Evolutionary conservation across 208 protist species (phyloP).

Genomic region (Crithidia fasciculata): DNA sequence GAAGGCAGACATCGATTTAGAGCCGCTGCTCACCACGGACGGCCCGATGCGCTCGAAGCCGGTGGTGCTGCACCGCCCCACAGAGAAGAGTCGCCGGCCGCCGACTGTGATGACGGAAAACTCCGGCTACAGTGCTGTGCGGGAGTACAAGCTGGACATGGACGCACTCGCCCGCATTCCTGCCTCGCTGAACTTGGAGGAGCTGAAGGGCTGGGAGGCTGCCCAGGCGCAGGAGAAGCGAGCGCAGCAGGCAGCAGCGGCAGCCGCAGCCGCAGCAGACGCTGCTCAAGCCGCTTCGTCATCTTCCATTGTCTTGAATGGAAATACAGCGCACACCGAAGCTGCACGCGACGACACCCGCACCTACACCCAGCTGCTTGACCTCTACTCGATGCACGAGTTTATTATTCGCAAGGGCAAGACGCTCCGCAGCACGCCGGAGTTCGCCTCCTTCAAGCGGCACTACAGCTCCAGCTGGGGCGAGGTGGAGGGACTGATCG

Average conservation of each 20-base stretch:
- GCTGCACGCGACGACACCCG: slow-evolving; percentile 65
- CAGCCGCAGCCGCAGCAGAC: slow-evolving; percentile 8
- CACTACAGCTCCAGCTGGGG: slow-evolving; percentile 82
- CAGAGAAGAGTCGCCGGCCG: slow-evolving; percentile 15
- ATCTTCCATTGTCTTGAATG: neutral
- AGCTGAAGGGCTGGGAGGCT: slow-evolving; percentile 78
- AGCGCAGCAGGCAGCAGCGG: slow-evolving; percentile 6
- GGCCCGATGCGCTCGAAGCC: slow-evolving; percentile 56
- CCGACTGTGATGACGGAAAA: slow-evolving; percentile 68
- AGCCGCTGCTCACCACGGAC: slow-evolving; percentile 62
- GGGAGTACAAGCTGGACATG: slow-evolving; percentile 77
- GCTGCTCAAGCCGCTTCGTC: neutral
- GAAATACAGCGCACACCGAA: neutral
- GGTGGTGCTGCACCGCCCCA: slow-evolving; percentile 39
- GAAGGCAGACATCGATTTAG: slow-evolving; percentile 56
- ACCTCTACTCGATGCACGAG: slow-evolving; percentile 95
- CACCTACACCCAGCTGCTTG: slow-evolving; percentile 92
- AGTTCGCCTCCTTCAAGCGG: slow-evolving; percentile 92
- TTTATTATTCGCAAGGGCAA: slow-evolving; percentile 93
- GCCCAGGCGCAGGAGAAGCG: slow-evolving; percentile 39
- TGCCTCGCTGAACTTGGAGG: slow-evolving; percentile 68
- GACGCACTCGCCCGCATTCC: slow-evolving; percentile 77
- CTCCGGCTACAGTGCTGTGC: slow-evolving; percentile 62
- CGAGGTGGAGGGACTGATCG: slow-evolving; percentile 81
- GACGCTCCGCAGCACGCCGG: slow-evolving; percentile 86